These are phyloP conservation scores for Arachis hypogaea DNA, from an alignment of 306 rosid species.

Conservation along the genomic window DNA sequence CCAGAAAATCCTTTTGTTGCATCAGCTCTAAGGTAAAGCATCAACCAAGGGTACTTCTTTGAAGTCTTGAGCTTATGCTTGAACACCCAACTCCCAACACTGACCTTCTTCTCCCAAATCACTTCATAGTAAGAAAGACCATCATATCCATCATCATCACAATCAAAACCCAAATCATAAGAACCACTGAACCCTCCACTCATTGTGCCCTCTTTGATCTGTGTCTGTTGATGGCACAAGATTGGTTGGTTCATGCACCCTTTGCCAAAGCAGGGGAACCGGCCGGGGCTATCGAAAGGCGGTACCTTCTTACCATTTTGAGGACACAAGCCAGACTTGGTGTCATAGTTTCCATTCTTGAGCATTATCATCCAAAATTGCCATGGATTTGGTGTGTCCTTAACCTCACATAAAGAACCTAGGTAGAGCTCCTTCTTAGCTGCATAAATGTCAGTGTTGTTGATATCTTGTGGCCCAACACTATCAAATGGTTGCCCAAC, in stretches of 20 bases:
- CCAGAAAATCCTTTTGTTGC: slow-evolving; percentile 84
- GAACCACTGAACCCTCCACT: slow-evolving; percentile 70
- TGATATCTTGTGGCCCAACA: slow-evolving; percentile 15
- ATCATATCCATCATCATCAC: slow-evolving; percentile 32
- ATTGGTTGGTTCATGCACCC: slow-evolving; percentile 89
- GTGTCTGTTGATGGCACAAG: slow-evolving; percentile 58
- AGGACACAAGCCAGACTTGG: slow-evolving; percentile 64
- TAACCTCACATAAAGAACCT: slow-evolving; percentile 71
- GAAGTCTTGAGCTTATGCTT: slow-evolving; percentile 73
- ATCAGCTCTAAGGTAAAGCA: slow-evolving; percentile 88
- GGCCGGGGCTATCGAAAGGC: slow-evolving; percentile 53
- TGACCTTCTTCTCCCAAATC: slow-evolving; percentile 74
- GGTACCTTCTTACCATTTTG: slow-evolving; percentile 57
- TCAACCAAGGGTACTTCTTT: slow-evolving; percentile 80
- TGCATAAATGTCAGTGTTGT: slow-evolving; percentile 67
- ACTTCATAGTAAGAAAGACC: slow-evolving; percentile 69
- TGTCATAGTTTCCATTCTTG: slow-evolving; percentile 82
- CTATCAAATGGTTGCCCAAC: slow-evolving; percentile 64
- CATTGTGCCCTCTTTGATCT: slow-evolving; percentile 43
- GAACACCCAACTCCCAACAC: slow-evolving; percentile 78
- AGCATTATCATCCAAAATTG: slow-evolving; percentile 94
- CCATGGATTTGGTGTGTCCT: slow-evolving; percentile 66
- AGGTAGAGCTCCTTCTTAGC: slow-evolving; percentile 66
- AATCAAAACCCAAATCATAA: slow-evolving; percentile 59
- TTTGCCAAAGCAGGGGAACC: slow-evolving; percentile 73